Evolutionary conservation across 176 grass and related monocot species (phyloP).

Genomic region (bread wheat (Triticum aestivum)): IWGSC_CS_RefSeq_v2.1 NC_057801.1:410017124-410017623

Average conservation of each 20-base stretch:
- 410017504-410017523: background rate
- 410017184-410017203: background rate
- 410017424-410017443: background rate
- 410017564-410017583: background rate
- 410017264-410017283: background rate
- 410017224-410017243: background rate
- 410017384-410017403: background rate
- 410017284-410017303: slow-evolving; percentile 14
- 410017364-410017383: slow-evolving; percentile 15
- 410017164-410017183: background rate
- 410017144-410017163: background rate
- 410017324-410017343: background rate
- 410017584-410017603: slow-evolving; percentile 23
- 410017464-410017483: slow-evolving; percentile 1
- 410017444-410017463: slow-evolving; percentile 3
- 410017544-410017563: background rate
- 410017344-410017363: background rate
- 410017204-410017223: slow-evolving; percentile 17
- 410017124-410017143: background rate
- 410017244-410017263: slow-evolving; percentile 11
- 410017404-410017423: background rate
- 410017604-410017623: background rate
- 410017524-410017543: background rate
- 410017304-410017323: background rate
- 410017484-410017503: slow-evolving; percentile 18